Percentiles rank a stretch among this genome's conserved stretches.
Evolutionary conservation across 2,329 filamentous ascomycete species (phyloP).

Genomic region (Chaetomiaceae sp.): DNA sequence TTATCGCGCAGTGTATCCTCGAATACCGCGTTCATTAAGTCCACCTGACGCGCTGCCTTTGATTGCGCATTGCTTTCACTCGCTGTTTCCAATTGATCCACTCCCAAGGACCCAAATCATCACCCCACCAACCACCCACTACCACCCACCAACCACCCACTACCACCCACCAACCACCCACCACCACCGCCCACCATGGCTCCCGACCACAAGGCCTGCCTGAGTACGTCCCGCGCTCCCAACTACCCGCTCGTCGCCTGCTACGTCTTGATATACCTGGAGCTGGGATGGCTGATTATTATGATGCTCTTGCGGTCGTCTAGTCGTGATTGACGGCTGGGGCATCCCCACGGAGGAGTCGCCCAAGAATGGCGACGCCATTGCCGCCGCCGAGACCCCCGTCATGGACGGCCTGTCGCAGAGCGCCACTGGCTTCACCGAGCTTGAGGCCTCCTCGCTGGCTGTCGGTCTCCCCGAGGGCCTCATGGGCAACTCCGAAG

Average conservation of each 20-base stretch:
- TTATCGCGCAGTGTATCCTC: background rate
- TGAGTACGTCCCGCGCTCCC: conserved; percentile 48
- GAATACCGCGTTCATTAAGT: background rate
- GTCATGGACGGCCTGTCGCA: conserved; percentile 90
- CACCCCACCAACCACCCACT: too few species aligned
- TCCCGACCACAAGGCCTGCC: conserved; percentile 56
- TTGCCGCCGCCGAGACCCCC: conserved; percentile 86
- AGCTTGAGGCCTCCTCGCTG: conserved; percentile 92
- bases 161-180: too few species aligned
- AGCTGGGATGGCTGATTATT: conserved; percentile 57
- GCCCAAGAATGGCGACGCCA: conserved; percentile 87
- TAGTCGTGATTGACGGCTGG: conserved; percentile 99
- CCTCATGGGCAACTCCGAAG: conserved; percentile 98
- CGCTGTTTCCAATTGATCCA: background rate
- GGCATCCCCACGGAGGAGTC: conserved; percentile 78
- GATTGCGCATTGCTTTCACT: background rate
- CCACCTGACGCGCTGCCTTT: background rate
- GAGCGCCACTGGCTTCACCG: conserved; percentile 76
- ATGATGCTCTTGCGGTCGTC: conserved; percentile 46
- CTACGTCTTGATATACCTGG: conserved; percentile 52
- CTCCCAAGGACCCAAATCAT: background rate
- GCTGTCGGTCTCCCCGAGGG: conserved; percentile 95
- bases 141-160: too few species aligned
- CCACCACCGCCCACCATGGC: conserved; percentile 42
- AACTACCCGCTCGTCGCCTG: conserved; percentile 42